Evolutionary conservation across 208 protist genomes (phyloP).

Genomic region (Leishmania tarentolae): DNA sequence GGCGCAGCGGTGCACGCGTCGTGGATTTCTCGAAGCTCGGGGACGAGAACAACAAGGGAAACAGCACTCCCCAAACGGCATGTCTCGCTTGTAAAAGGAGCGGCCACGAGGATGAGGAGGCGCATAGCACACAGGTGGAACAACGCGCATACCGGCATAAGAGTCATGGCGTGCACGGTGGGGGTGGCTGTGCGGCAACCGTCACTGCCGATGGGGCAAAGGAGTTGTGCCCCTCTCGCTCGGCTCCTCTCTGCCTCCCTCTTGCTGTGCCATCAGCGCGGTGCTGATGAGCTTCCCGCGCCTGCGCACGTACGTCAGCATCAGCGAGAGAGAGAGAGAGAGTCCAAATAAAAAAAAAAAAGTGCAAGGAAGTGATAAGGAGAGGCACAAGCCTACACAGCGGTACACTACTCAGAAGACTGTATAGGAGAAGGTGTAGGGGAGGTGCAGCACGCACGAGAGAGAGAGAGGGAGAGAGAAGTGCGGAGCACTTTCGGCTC

Average conservation of each 20-base stretch:
- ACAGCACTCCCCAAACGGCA: too few species aligned
- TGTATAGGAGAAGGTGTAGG: not conserved
- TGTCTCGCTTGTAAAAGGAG: not conserved
- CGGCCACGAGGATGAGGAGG: not conserved
- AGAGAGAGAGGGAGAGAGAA: not conserved
- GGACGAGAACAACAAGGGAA: not conserved
- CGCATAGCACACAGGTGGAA: not conserved
- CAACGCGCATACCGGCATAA: not conserved
- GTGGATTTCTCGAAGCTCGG: not conserved
- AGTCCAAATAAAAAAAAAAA: not conserved
- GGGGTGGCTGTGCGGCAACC: not conserved
- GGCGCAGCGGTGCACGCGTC: not conserved
- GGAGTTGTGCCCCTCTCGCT: not conserved
- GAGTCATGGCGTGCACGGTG: not conserved
- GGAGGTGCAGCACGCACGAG: too few species aligned
- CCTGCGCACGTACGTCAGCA: not conserved
- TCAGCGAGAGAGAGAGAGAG: not conserved
- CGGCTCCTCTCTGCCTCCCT: not conserved
- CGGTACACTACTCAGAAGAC: not conserved
- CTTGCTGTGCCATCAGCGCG: not conserved
- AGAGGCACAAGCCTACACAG: not conserved
- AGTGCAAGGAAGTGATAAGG: not conserved
- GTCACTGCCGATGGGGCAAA: not conserved
- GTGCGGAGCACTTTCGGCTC: not conserved
- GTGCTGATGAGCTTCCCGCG: not conserved